Evolutionary conservation across 2,329 filamentous ascomycete species (phyloP).

Genomic region (Sporothrix variecibatus): DNA sequence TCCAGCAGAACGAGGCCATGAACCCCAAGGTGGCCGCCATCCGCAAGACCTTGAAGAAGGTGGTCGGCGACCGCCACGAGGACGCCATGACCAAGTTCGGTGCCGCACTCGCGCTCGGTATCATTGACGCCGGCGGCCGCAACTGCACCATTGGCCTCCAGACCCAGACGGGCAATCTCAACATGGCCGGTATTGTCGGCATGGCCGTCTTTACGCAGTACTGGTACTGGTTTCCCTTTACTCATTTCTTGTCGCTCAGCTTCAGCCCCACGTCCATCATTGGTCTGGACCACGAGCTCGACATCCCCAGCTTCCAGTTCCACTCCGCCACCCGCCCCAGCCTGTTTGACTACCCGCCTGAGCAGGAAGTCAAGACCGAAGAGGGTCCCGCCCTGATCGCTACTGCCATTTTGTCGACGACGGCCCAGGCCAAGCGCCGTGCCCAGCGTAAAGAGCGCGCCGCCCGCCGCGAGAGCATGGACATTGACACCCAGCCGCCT

Average conservation of each 20-base stretch:
- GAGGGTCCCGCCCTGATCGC: constrained; percentile 93
- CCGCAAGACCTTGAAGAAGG: constrained; percentile 91
- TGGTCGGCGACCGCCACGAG: constrained; percentile 91
- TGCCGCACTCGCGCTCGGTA: constrained; percentile 88
- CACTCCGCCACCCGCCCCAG: constrained; percentile 92
- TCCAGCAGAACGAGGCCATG: constrained; percentile 99
- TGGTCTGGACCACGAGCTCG: constrained; percentile 87
- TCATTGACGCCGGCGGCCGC: constrained; percentile 95
- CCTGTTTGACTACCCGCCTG: constrained; percentile 95
- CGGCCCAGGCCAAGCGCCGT: constrained; percentile 91
- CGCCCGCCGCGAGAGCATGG: constrained; percentile 90
- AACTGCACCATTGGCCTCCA: constrained; percentile 98
- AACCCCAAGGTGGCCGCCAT: constrained; percentile 93
- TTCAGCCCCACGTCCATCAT: constrained; percentile 98
- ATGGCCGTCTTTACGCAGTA: constrained; percentile 99
- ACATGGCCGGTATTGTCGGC: constrained; percentile 97
- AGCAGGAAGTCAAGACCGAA: constrained; percentile 92
- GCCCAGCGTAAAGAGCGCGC: constrained; percentile 93
- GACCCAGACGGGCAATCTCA: constrained; percentile 96
- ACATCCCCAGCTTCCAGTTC: constrained; percentile 93
- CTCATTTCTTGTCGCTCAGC: constrained; percentile 92
- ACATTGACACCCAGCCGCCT: constrained; percentile 70
- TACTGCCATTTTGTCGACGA: constrained; percentile 93
- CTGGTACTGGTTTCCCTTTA: constrained; percentile 99
- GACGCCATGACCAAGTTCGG: constrained; percentile 99